Percentiles rank a stretch among this genome's conserved stretches.
Evolutionary conservation across 257 asterid species (phyloP).

Genomic region (Knoxia roxburghii): DNA sequence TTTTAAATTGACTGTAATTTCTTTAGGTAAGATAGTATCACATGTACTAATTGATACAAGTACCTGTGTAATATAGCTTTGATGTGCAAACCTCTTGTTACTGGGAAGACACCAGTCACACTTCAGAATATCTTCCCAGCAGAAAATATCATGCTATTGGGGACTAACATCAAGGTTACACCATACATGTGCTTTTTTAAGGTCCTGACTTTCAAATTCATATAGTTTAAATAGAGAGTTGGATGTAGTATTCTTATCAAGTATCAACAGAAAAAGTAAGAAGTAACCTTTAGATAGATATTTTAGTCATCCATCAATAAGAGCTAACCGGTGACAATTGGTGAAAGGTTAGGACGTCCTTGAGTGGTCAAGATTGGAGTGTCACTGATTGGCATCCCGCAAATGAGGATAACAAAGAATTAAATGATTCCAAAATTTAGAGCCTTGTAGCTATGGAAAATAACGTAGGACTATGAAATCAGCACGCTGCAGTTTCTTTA

Average conservation of each 20-base stretch:
- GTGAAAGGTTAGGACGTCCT: neutral
- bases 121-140: neutral
- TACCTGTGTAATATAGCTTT: neutral
- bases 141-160: neutral
- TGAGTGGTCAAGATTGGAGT: neutral
- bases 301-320: neutral
- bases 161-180: neutral
- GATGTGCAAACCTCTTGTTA: neutral
- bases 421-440: neutral
- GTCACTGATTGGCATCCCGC: neutral
- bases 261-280: neutral
- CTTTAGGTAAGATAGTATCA: neutral
- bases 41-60: neutral
- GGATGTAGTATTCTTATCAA: neutral
- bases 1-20: neutral
- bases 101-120: neutral
- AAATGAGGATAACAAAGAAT: neutral
- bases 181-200: neutral
- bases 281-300: neutral
- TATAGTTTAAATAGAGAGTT: neutral
- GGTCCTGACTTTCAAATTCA: neutral
- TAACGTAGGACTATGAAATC: neutral
- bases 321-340: neutral
- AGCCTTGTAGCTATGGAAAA: neutral
- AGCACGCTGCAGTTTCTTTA: no score